Percentiles rank a stretch among this genome's conserved stretches.
Evolutionary conservation across 2,329 filamentous ascomycete species (phyloP).

Genomic region (Lasiodiplodia theobromae): DNA sequence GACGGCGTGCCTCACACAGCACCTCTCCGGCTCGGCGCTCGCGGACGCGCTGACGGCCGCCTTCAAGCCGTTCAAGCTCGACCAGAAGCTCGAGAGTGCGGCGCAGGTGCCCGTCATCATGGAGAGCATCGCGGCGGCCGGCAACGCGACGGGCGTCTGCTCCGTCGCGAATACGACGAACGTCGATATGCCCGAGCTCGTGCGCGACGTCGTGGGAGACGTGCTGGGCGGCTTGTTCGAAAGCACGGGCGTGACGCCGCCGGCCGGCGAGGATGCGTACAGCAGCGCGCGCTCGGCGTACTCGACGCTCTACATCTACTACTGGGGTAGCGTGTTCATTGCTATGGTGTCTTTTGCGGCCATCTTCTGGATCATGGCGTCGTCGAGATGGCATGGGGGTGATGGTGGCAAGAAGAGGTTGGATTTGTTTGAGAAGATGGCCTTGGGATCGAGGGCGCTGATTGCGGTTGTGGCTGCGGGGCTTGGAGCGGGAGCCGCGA

Average conservation of each 20-base stretch:
- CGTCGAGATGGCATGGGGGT: not conserved
- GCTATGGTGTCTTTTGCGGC: constrained; percentile 46
- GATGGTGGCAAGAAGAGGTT: not conserved
- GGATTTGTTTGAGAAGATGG: not conserved
- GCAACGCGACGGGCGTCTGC: constrained; percentile 33
- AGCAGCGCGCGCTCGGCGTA: not conserved
- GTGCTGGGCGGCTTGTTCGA: constrained; percentile 9
- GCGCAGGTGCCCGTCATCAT: constrained; percentile 28
- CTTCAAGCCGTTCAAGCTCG: constrained; percentile 33
- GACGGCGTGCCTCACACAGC: not conserved
- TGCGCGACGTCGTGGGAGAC: not conserved
- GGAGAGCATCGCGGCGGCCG: constrained; percentile 29
- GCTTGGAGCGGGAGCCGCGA: not conserved
- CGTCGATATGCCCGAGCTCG: not conserved
- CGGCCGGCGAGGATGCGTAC: constrained; percentile 3
- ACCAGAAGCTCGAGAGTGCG: constrained; percentile 28
- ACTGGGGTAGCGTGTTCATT: constrained; percentile 47
- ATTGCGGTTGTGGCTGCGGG: not conserved
- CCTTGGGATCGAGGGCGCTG: not conserved
- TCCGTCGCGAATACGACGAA: constrained; percentile 22
- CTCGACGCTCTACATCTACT: constrained; percentile 43
- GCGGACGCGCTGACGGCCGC: constrained; percentile 24
- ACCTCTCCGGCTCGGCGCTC: constrained; percentile 31
- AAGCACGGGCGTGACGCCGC: not conserved
- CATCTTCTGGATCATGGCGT: constrained; percentile 38